Evolutionary conservation across 495 filamentous ascomycete species (phyloP).

Genomic region (Ramalina peruviana): DNA sequence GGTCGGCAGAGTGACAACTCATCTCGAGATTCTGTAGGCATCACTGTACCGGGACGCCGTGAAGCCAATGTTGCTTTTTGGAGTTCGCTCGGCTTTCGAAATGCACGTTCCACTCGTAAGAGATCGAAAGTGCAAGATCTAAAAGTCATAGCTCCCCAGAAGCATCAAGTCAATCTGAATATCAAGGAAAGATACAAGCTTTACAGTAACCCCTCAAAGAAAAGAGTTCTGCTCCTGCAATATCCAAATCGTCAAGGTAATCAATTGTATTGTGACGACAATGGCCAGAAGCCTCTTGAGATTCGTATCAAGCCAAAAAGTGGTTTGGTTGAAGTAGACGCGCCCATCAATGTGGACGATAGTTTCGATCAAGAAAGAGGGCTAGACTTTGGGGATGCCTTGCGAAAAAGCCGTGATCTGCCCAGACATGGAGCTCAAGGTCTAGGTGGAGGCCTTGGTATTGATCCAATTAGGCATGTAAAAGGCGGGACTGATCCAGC

Average conservation of each 20-base stretch:
- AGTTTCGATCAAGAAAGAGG: conserved; percentile 56
- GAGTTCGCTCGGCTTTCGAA: not conserved
- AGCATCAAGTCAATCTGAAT: not conserved
- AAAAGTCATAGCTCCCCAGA: not conserved
- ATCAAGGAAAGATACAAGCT: conserved; percentile 8
- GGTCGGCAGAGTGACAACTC: too few relatives aligned
- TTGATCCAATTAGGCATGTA: conserved; percentile 28
- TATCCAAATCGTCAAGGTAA: conserved; percentile 43
- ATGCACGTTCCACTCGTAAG: not conserved
- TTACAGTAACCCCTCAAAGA: conserved; percentile 8
- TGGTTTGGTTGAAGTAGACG: conserved; percentile 62
- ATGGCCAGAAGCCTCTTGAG: conserved; percentile 39
- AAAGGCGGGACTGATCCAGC: conserved; percentile 17
- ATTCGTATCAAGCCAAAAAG: conserved; percentile 53
- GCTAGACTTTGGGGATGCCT: conserved; percentile 48
- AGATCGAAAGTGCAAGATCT: not conserved
- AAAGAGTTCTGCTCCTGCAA: conserved; percentile 39
- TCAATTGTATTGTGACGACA: conserved; percentile 40
- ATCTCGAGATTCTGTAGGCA: not conserved
- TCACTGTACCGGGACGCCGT: not conserved
- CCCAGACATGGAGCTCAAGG: conserved; percentile 45
- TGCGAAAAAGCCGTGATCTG: conserved; percentile 39
- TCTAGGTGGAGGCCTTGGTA: conserved; percentile 45
- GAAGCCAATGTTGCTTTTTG: not conserved
- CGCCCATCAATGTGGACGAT: conserved; percentile 44